Base-by-base conservation (phyloP, 2,329 filamentous ascomycete species). In the Colletotrichum sp. region DNA sequence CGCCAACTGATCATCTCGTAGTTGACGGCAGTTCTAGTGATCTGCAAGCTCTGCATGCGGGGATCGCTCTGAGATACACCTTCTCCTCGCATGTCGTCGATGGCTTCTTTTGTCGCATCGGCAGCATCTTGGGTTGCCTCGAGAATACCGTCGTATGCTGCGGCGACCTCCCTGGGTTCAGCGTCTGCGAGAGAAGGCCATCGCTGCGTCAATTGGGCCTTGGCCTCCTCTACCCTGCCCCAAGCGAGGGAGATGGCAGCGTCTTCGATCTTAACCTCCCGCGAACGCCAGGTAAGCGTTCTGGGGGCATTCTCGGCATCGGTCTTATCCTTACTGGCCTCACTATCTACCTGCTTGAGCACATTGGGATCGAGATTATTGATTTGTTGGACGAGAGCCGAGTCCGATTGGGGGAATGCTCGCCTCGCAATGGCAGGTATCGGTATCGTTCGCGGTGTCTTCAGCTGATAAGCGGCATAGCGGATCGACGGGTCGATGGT, bases 1-100 rank as follows among this genome's bases (percentile, higher is more conserved):
- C 97, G 91, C 96, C 96, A 98, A 81, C 95, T 96, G 72, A 99
- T 94, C 84, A 98, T 92, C 78, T 95, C 95, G 83, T 98, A 98
- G 84, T 97, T 98, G 72, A 98, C 95, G 2, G 96, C 96, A 0
- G 97, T 97, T 76, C 94, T 94, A 5, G 96, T 98, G 74, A 99
- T 94, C 79, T 98, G 96, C 61, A 99, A 87, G 79, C 96, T 93
- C 85, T 99, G 97, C 93, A 99, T 96, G 73, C 95, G 92, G 43
- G 92, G 87, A 81, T 99, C 96, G 72, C 95, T 93, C 82, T 95
- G 94, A 27, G 95, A 91, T 16, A 98, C 91, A 2, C 95, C 94
- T 83, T 99, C 97, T 75, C 91, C 93, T 66, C 92, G 91, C 73
- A 98, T 88, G 83, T 98, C 97, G 78, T 98, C 96, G 75, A 98